These are phyloP conservation scores for Xylaria palmicola DNA, from an alignment of 495 filamentous ascomycete genomes.

Conservation along the genomic window DNA sequence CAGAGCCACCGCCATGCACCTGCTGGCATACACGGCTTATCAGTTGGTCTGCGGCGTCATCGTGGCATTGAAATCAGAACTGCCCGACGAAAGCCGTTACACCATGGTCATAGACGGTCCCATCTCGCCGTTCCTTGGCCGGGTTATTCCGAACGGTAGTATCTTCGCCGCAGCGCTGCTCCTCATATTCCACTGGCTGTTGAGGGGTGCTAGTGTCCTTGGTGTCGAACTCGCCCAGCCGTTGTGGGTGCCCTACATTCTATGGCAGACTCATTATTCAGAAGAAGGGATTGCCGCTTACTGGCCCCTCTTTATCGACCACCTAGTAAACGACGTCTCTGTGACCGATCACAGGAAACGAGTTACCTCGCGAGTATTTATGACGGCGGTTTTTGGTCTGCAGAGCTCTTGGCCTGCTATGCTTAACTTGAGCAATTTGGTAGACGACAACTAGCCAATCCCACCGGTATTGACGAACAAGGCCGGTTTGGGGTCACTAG, in stretches of 20 bases:
- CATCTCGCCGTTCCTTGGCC: background rate
- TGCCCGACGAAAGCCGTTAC: background rate
- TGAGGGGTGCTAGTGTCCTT: constrained; percentile 9
- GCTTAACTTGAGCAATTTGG: constrained; percentile 14
- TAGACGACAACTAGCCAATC: constrained; percentile 1
- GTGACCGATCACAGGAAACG: constrained; percentile 18
- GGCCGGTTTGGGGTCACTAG: too few relatives aligned
- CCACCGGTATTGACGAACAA: too few relatives aligned
- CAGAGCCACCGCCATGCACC: constrained; percentile 23
- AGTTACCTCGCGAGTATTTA: constrained; percentile 10
- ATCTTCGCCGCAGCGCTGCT: constrained; percentile 6
- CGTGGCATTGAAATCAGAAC: background rate
- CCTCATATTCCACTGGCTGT: constrained; percentile 16
- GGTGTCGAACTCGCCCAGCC: constrained; percentile 3
- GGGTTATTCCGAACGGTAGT: background rate
- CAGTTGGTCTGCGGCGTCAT: constrained; percentile 16
- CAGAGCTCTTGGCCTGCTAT: constrained; percentile 28
- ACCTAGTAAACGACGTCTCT: constrained; percentile 17
- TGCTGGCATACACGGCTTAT: constrained; percentile 27
- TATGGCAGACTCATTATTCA: constrained; percentile 24
- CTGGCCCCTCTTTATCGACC: constrained; percentile 7
- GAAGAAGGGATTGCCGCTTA: background rate
- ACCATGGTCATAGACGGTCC: background rate
- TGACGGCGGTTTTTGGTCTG: constrained; percentile 22
- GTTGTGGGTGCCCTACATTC: constrained; percentile 19